Evolutionary conservation across 2,329 filamentous ascomycete genomes (phyloP), one percentile per base, ranked within the genome.

Genomic region (Metarhizium brunneum): DNA sequence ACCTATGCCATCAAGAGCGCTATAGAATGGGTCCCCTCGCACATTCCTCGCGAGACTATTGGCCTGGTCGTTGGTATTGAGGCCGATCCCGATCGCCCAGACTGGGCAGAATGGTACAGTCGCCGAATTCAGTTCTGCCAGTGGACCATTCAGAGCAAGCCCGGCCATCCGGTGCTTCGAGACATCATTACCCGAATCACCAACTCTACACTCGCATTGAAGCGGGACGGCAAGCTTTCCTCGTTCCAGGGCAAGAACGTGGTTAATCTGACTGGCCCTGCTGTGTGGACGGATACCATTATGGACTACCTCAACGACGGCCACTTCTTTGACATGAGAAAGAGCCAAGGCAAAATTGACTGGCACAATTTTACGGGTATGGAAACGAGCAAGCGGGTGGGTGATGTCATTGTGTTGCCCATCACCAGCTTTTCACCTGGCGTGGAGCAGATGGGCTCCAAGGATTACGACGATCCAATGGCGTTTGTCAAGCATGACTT

Each of bases 351-450:
- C 59, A 85, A 87, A 61, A 88, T 97, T 62, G 87, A 91, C 48
- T 96, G 86, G 78, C 78, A 81, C 63, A 88, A 96, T 62, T 99
- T 99, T 67, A 95, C 92, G 0, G 87, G 88, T 59, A 95, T 97
- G 77, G 85, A 82, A 62, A 78, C 76, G 32, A 82, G 90, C 54
- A 95, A 90, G 74, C 92, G 91, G 66, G 85, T 97, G 18, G 94
- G 94, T 49, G 94, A 99, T 70, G 90, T 96, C 2, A 84, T 96
- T 53, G 86, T 99, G 14, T 74, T 99, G 57, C 94, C 94, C 30
- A 97, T 99, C 65, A 99, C 94, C 6, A 92, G 91, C 71, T 99
- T 99, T 76, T 96, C 91, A 65, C 94, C 94, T 0, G 94, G 94
- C 30, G 90, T 97, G 48, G 82, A 85, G 63, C 91, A 96, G 69